phyloP scores from a whole-genome alignment of 306 rosid species.

The Vigna hirtella region DNA sequence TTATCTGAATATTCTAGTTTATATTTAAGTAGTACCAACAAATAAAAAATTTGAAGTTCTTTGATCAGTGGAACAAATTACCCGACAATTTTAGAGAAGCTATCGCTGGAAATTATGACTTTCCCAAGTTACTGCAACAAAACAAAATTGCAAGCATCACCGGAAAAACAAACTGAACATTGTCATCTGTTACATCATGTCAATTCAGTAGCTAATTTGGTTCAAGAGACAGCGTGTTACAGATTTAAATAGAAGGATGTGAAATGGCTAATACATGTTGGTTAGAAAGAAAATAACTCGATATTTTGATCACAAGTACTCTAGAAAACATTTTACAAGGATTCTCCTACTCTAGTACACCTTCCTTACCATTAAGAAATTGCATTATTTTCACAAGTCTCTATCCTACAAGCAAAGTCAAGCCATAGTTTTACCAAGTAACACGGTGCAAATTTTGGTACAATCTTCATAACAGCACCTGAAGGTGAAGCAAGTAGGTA shows the following conservation, averaged over 20 bases:
- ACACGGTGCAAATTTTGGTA: slow-evolving; percentile 22
- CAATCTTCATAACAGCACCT: slow-evolving; percentile 6
- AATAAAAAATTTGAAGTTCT: neutral
- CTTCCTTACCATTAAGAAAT: slow-evolving; percentile 11
- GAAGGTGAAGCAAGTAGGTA: slow-evolving; percentile 15
- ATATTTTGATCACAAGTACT: neutral
- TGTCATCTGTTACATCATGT: neutral
- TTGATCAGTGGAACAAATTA: slow-evolving; percentile 3
- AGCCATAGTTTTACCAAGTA: slow-evolving; percentile 15
- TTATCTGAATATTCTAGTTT: neutral
- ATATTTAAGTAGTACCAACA: neutral
- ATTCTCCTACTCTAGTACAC: neutral
- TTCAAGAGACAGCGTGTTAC: neutral
- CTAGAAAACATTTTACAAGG: neutral
- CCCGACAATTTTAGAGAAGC: neutral
- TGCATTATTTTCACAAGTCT: slow-evolving; percentile 7
- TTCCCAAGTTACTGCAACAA: neutral
- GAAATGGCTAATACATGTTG: slow-evolving; percentile 13
- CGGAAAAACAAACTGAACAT: neutral
- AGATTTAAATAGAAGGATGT: neutral
- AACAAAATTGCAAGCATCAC: neutral
- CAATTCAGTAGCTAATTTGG: slow-evolving; percentile 11
- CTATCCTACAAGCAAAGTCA: neutral
- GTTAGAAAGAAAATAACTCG: slow-evolving; percentile 20
- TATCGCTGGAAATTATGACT: neutral